These are phyloP conservation scores for Colletotrichum spinosum DNA, from an alignment of 2,329 filamentous ascomycete species.

Conservation along the genomic window DNA sequence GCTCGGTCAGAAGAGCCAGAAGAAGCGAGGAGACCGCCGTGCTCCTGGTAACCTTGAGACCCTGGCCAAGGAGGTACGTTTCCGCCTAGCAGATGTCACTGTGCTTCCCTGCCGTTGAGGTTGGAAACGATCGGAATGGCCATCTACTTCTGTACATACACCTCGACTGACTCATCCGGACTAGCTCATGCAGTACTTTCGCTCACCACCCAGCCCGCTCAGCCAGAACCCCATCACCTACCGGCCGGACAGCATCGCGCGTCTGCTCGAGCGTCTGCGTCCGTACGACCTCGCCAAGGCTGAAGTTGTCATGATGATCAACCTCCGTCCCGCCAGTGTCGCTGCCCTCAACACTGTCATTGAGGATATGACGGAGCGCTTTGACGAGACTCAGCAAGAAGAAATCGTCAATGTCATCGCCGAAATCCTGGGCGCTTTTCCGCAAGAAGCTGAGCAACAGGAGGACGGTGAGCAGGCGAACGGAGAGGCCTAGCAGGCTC, in stretches of 20 bases:
- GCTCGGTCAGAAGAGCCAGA: slow-evolving; percentile 61
- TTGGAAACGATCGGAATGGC: slow-evolving; percentile 19
- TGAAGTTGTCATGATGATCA: slow-evolving; percentile 76
- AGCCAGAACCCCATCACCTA: slow-evolving; percentile 67
- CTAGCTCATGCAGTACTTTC: slow-evolving; percentile 72
- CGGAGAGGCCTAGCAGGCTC: slow-evolving; percentile 46
- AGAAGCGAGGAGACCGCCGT: slow-evolving; percentile 50
- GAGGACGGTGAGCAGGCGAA: slow-evolving; percentile 52
- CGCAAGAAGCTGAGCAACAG: slow-evolving; percentile 43
- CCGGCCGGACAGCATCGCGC: slow-evolving; percentile 61
- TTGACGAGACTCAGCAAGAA: slow-evolving; percentile 68
- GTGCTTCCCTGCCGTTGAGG: neutral
- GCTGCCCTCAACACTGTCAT: slow-evolving; percentile 72
- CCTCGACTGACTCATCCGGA: slow-evolving; percentile 35
- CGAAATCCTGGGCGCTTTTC: slow-evolving; percentile 67
- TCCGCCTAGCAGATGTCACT: neutral
- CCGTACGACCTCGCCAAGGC: slow-evolving; percentile 73
- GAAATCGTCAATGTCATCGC: slow-evolving; percentile 68
- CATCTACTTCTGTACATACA: slow-evolving; percentile 26
- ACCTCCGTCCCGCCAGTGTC: slow-evolving; percentile 69
- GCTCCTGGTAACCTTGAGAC: slow-evolving; percentile 70
- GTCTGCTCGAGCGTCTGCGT: slow-evolving; percentile 66
- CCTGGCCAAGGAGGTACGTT: slow-evolving; percentile 71
- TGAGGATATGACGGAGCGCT: slow-evolving; percentile 73
- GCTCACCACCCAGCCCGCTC: slow-evolving; percentile 65